A percentile compares a stretch with the other conserved stretches of the same genome.
phyloP scores from a whole-genome alignment of 352 stramenopile species.

The Peronospora tabacina region DNA sequence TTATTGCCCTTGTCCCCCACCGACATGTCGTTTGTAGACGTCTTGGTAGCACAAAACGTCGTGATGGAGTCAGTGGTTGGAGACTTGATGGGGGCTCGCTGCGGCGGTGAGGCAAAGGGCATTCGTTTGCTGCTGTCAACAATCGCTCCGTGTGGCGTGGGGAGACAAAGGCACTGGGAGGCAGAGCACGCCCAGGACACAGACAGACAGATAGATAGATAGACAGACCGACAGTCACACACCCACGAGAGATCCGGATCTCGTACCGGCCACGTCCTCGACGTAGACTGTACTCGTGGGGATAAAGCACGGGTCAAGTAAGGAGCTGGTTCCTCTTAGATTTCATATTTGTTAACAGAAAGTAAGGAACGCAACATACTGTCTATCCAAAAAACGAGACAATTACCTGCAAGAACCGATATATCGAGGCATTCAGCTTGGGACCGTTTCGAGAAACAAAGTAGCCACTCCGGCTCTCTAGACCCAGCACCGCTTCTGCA shows the following conservation, averaged over 20 bases:
- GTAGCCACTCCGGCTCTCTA: slow-evolving; percentile 17
- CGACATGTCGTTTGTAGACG: slow-evolving; percentile 24
- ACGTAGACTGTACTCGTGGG: slow-evolving; percentile 9
- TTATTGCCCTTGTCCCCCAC: slow-evolving; percentile 31
- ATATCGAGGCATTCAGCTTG: neutral
- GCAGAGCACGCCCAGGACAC: neutral
- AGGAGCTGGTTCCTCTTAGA: neutral
- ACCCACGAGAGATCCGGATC: slow-evolving; percentile 21
- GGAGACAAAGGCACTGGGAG: slow-evolving; percentile 16
- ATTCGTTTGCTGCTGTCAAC: slow-evolving; percentile 14
- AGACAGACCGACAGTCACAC: too few relatives aligned
- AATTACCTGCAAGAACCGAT: neutral
- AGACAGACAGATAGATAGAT: too few relatives aligned
- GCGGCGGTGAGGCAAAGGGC: slow-evolving; percentile 6
- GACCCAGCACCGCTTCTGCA: neutral
- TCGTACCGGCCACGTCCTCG: slow-evolving; percentile 17
- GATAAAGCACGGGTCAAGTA: slow-evolving; percentile 16
- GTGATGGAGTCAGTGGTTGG: neutral
- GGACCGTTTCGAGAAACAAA: slow-evolving; percentile 7
- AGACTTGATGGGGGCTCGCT: neutral
- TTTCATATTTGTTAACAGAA: neutral
- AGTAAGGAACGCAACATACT: too few relatives aligned
- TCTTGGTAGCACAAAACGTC: neutral
- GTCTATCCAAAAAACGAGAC: too few relatives aligned
- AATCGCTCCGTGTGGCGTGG: slow-evolving; percentile 5